phyloP scores from a whole-genome alignment of 805 yeast genomes.

The Kuraishia piskuri region DNA sequence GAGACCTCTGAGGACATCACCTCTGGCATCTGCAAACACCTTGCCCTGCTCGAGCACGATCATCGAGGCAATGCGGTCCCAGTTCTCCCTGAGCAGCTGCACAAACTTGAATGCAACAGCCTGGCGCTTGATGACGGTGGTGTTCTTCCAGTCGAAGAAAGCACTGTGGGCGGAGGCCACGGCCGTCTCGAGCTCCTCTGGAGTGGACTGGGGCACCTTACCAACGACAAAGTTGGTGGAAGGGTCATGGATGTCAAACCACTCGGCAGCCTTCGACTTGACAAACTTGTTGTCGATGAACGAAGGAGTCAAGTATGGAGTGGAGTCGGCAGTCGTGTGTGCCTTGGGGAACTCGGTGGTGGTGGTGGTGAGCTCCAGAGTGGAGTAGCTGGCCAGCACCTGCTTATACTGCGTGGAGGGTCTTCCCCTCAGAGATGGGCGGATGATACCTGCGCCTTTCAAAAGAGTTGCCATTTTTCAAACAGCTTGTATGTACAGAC shows the following conservation, averaged over 20 bases:
- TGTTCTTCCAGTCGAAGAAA: constrained; percentile 48
- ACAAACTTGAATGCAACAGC: constrained; percentile 66
- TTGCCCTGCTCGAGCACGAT: constrained; percentile 71
- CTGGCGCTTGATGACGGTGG: constrained; percentile 40
- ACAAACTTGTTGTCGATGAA: constrained; percentile 42
- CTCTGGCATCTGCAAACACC: constrained; percentile 66
- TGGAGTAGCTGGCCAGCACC: constrained; percentile 1
- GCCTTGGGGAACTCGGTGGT: constrained; percentile 29
- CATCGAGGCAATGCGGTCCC: constrained; percentile 58
- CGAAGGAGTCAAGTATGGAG: constrained; percentile 42
- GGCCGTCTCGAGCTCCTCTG: constrained; percentile 55
- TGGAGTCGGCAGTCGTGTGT: constrained; percentile 26
- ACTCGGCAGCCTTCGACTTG: constrained; percentile 38
- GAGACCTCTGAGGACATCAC: constrained; percentile 67
- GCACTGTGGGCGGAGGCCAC: constrained; percentile 57
- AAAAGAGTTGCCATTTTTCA: background rate
- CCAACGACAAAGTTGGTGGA: constrained; percentile 62
- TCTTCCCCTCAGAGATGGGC: background rate
- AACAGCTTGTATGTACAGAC: background rate
- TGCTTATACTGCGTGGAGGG: background rate
- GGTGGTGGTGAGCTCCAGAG: constrained; percentile 23
- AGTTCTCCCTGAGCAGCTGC: constrained; percentile 50
- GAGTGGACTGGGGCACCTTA: constrained; percentile 66
- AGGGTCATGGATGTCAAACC: constrained; percentile 72
- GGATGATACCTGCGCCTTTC: background rate